phyloP scores from a whole-genome alignment of 2,329 filamentous ascomycete species.

The Corniculantispora saksenae region DNA sequence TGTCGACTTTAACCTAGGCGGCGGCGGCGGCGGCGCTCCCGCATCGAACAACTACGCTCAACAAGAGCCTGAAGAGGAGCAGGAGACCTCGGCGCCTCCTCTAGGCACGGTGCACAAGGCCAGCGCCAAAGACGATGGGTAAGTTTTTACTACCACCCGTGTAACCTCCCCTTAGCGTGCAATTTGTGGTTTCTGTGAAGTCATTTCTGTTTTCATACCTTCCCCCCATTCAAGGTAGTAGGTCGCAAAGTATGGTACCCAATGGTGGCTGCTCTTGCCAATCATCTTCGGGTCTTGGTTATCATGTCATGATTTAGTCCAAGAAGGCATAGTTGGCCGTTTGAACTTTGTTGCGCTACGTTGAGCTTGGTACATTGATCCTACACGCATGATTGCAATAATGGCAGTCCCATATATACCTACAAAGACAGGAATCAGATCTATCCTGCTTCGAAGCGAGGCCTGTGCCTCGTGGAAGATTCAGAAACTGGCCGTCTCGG shows the following conservation, averaged over 20 bases:
- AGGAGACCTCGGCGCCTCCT: constrained; percentile 33
- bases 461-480: constrained; percentile 7
- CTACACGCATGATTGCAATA: neutral
- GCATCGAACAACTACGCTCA: constrained; percentile 26
- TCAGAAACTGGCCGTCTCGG: constrained; percentile 22
- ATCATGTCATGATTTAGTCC: neutral
- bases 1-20: constrained; percentile 60
- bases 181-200: constrained; percentile 2
- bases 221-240: neutral
- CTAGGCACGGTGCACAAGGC: constrained; percentile 52
- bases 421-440: neutral
- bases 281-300: neutral
- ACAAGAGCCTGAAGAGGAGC: constrained; percentile 31
- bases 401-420: neutral
- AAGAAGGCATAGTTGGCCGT: neutral
- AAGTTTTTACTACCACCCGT: constrained; percentile 30
- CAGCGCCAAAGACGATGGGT: constrained; percentile 60
- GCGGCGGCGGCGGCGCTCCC: constrained; percentile 41
- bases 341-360: neutral
- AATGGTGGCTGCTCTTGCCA: neutral
- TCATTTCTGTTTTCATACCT: neutral
- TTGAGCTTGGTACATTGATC: constrained; percentile 1
- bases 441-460: constrained; percentile 1
- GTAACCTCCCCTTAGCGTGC: constrained; percentile 1
- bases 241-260: constrained; percentile 5